phyloP scores from a whole-genome alignment of 2,329 filamentous ascomycete species.

The Trichoderma asperellum region DNA sequence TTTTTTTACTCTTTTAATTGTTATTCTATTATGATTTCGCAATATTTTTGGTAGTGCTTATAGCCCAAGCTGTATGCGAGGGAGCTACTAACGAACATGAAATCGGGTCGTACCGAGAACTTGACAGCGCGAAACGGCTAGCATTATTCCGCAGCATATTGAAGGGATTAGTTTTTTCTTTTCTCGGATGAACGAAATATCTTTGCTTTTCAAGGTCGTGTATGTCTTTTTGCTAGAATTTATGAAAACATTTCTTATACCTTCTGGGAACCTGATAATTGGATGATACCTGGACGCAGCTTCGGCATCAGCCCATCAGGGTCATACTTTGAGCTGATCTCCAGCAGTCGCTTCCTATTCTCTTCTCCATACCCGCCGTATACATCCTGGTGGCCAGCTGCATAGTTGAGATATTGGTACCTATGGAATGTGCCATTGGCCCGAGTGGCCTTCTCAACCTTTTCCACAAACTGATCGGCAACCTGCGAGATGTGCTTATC shows the following conservation, averaged over 20 bases:
- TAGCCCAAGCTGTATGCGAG: too few species aligned
- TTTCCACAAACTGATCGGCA: slow-evolving; percentile 1
- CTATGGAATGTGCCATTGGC: neutral
- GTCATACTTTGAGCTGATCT: neutral
- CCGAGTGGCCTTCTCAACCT: neutral
- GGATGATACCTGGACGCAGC: neutral
- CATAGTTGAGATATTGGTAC: slow-evolving; percentile 14
- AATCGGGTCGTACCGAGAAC: too few species aligned
- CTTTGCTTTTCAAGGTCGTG: too few species aligned
- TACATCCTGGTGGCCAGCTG: neutral
- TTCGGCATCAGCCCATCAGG: neutral
- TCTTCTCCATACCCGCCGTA: slow-evolving; percentile 3
- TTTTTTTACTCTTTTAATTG: too few species aligned
- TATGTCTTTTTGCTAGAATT: neutral
- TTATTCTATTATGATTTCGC: too few species aligned
- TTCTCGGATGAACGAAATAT: too few species aligned
- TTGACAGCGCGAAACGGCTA: too few species aligned
- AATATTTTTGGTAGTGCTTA: too few species aligned
- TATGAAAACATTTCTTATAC: neutral
- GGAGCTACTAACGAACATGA: too few species aligned
- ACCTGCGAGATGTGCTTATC: neutral
- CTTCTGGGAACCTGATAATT: neutral
- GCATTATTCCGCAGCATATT: too few species aligned
- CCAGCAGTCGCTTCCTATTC: neutral
- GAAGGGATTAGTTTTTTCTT: too few species aligned